Evolutionary conservation across 2,329 filamentous ascomycete genomes (phyloP), one percentile per base, ranked within the genome.

Genomic region (Endothia cerciana): DNA sequence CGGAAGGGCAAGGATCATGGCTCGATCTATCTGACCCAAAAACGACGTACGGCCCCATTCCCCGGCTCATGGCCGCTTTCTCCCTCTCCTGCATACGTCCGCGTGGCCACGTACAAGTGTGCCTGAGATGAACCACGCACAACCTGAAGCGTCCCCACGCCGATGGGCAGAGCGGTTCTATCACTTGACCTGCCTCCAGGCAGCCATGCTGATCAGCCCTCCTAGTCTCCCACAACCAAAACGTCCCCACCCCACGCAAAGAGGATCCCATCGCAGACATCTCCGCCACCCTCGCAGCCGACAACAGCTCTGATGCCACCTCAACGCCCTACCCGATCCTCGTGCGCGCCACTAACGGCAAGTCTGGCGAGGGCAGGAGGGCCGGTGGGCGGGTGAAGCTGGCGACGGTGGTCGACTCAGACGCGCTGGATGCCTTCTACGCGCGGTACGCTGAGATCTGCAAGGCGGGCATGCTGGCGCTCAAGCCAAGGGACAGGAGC

Each of bases 401-500:
- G 33, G 92, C 92, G 2, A 98, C 95, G 0, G 78, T 97, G 0
- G 93, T 98, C 0, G 84, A 90, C 64, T 87, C 91, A 0, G 87
- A 89, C 65, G 87, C 90, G 5, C 77, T 98, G 13, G 93, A 96
- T 63, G 81, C 77, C 0, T 99, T 99, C 75, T 99, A 93, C 77
- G 80, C 82, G 38, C 85, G 87, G 61, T 99, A 98, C 80, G 94
- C 93, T 28, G 95, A 98, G 71, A 85, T 93, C 3, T 97, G 94
- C 80, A 97, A 97, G 81, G 82, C 85, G 0, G 93, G 93, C 6
- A 97, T 98, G 93, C 84, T 86, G 59, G 89, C 90, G 8, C 76
- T 99, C 79, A 98, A 97, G 87, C 97, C 97, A 75, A 86, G 95
- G 71, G 94, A 98, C 79, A 87, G 93, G 74, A 89, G 89, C 81